Base-by-base conservation (phyloP, 2,329 filamentous ascomycete genomes). In the Eutypella sp. region DNA sequence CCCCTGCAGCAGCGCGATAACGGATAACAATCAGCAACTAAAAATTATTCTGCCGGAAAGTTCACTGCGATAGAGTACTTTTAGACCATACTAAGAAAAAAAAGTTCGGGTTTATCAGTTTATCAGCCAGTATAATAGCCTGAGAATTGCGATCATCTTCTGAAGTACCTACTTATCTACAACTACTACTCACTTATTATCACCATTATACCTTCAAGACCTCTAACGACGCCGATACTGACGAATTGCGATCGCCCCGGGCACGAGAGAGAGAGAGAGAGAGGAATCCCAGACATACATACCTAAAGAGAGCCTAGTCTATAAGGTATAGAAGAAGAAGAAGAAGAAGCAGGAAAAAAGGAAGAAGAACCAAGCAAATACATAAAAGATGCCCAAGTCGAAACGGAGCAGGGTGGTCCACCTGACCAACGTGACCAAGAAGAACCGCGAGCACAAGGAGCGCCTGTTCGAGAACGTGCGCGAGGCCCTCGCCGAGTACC, bases 401-500 rank as follows among this genome's bases (percentile, higher is more conserved):
- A 97, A 93, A 79, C 88, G 93, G 70, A 79, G 86, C 59, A 92
- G 85, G 71, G 78, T 95, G 68, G 82, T 95, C 58, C 87, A 96
- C 75, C 81, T 96, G 65, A 90, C 91, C 57, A 85, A 93, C 75
- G 91, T 93, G 61, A 75, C 82, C 69, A 96, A 96, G 76, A 97
- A 96, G 77, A 85, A 82, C 52, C 85, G 87, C 70, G 95, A 95
- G 74, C 87, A 96, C 69, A 91, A 91, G 68, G 81, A 91, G 63
- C 84, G 85, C 63, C 85, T 97, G 52, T 96, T 92, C 73, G 76
- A 85, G 69, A 89, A 88, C 67, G 86, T 99, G 54, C 89, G 90
- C 67, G 85, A 91, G 66, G 84, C 84, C 62, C 78, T 95, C 49
- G 85, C 90, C 64, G 75, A 88, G 62, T 96, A 92, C 76, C 81